A percentile compares a stretch with the other conserved stretches of the same genome.
phyloP scores from a whole-genome alignment of 805 yeast species.

The Yamadazyma sp. region DNA sequence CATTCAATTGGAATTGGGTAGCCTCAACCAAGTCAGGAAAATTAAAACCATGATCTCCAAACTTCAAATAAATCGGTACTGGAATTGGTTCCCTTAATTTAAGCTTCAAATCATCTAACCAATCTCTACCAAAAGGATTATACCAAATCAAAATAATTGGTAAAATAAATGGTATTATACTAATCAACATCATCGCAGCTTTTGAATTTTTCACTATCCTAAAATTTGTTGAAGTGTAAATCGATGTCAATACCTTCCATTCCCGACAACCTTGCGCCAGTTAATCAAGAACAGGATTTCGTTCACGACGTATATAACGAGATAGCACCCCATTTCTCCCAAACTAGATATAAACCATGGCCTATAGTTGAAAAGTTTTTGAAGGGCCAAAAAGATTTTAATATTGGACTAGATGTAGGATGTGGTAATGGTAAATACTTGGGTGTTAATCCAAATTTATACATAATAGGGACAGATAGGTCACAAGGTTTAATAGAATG shows the following conservation, averaged over 20 bases:
- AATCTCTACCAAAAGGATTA: neutral
- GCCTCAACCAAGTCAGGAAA: constrained; percentile 69
- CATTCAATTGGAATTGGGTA: constrained; percentile 26
- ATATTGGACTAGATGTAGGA: constrained; percentile 88
- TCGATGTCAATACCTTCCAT: constrained; percentile 7
- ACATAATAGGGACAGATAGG: constrained; percentile 70
- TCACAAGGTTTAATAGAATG: constrained; percentile 68
- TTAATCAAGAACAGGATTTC: constrained; percentile 62
- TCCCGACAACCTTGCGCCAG: constrained; percentile 40
- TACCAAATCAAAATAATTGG: constrained; percentile 1
- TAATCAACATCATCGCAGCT: constrained; percentile 14
- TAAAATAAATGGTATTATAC: constrained; percentile 2
- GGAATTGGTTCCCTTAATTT: constrained; percentile 5
- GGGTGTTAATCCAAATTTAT: constrained; percentile 63
- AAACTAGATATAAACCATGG: constrained; percentile 96
- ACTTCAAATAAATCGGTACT: constrained; percentile 23
- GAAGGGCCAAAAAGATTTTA: constrained; percentile 43
- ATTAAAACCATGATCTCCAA: constrained; percentile 41
- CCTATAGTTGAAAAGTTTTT: constrained; percentile 84
- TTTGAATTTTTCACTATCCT: neutral
- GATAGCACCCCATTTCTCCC: constrained; percentile 90
- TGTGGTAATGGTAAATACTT: constrained; percentile 97
- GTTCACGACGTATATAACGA: constrained; percentile 94
- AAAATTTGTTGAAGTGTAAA: too few relatives aligned
- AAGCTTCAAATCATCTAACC: neutral